phyloP scores from a whole-genome alignment of 2,329 filamentous ascomycete genomes.

The Hypoxylon rubiginosum region DNA sequence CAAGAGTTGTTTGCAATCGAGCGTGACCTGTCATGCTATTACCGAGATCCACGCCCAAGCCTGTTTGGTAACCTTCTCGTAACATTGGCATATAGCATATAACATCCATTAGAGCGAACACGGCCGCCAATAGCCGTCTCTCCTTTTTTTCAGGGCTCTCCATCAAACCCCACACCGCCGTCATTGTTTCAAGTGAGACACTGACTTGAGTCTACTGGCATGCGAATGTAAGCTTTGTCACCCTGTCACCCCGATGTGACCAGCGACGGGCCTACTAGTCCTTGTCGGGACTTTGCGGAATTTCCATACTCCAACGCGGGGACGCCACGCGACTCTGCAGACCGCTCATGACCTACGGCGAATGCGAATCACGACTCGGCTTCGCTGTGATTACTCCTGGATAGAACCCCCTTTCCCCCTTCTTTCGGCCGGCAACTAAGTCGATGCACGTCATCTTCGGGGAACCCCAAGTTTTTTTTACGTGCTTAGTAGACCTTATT shows the following conservation, averaged over 20 bases:
- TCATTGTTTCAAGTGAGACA: conserved; percentile 15
- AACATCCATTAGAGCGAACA: background rate
- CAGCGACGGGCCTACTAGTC: conserved; percentile 22
- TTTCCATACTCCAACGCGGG: conserved; percentile 39
- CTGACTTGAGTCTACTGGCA: conserved; percentile 6
- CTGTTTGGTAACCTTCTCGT: background rate
- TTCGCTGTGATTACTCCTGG: too few species aligned
- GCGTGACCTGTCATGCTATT: background rate
- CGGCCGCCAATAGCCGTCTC: conserved; percentile 23
- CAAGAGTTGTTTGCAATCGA: background rate
- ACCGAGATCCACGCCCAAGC: background rate
- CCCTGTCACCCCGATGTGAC: conserved; percentile 14
- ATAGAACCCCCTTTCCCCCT: conserved; percentile 14
- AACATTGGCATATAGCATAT: background rate
- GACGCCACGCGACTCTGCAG: conserved; percentile 40
- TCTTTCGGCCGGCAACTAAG: conserved; percentile 4
- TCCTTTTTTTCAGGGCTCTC: background rate
- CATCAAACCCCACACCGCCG: background rate
- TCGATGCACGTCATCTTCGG: conserved; percentile 34
- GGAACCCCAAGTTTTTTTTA: background rate
- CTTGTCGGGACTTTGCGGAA: conserved; percentile 24
- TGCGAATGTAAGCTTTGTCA: conserved; percentile 11
- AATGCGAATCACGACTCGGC: conserved; percentile 11
- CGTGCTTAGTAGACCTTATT: background rate
- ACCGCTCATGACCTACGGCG: conserved; percentile 34